Evolutionary conservation across 164 flowering plant genomes (phyloP).

Genomic region (Liriodendron chinense): DNA sequence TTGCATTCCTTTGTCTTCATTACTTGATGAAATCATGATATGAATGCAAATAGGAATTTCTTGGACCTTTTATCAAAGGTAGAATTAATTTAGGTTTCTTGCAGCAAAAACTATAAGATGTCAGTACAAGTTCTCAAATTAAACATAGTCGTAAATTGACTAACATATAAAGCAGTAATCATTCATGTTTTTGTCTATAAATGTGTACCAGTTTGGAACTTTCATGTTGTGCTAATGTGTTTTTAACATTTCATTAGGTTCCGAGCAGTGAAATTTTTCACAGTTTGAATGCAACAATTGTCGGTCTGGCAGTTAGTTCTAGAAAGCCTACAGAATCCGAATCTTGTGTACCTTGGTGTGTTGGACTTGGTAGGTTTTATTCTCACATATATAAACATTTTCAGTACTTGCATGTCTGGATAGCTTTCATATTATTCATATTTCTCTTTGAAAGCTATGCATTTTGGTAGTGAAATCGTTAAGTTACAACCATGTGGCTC

Average conservation of each 20-base stretch:
- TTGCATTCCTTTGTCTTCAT: conserved; percentile 2
- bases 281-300: conserved; percentile 86
- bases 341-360: conserved; percentile 43
- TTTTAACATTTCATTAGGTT: conserved; percentile 40
- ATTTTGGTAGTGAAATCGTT: too few species aligned
- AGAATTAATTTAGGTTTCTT: not conserved
- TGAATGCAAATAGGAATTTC: not conserved
- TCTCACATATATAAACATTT: not conserved
- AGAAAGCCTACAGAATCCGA: conserved; percentile 35
- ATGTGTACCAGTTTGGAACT: not conserved
- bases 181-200: not conserved
- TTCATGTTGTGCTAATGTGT: not conserved
- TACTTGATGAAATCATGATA: not conserved
- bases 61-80: not conserved
- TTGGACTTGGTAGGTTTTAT: conserved; percentile 74
- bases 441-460: too few species aligned
- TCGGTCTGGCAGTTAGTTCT: conserved; percentile 71
- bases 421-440: too few species aligned
- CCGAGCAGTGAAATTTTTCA: conserved; percentile 59
- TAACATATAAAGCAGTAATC: not conserved
- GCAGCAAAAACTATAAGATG: not conserved
- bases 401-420: too few species aligned
- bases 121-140: not conserved
- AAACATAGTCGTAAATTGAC: not conserved
- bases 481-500: too few species aligned